Evolutionary conservation across 306 rosid species (phyloP), one percentile per base, ranked within the genome.

Genomic region (Dalbergia oliveri): DNA sequence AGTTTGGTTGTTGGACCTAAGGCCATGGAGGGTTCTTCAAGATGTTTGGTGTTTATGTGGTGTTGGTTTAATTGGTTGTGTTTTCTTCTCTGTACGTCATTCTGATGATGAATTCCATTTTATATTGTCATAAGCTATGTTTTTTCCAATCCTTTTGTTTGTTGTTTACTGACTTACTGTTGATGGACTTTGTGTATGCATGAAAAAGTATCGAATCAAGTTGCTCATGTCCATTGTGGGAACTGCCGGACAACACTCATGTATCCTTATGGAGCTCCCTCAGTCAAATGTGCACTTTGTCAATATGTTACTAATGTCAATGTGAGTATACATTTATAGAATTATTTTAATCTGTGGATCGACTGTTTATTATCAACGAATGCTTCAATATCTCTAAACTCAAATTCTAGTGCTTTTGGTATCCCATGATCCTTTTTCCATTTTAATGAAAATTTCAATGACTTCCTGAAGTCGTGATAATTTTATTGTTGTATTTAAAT

Each of bases 221-320:
- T 90, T 4, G 93, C 99, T 47, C 98, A 96, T 83, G 84, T 93
- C 64, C 91, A 85, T 76, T 96, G 99, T 70, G 99, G 92, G 75
- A 96, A 87, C 83, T 96, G 99, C 87, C 92, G 97, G 73, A 96
- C 97, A 57, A 89, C 87, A 9, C 97, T 96, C 79, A 87, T 96
- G 94, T 96, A 91, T 86, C 97, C 99, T 0, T 90, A 82, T 79
- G 99, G 99, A 70, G 98, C 99, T 81, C 97, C 99, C 33, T 96
- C 99, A 37, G 99, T 96, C 83, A 96, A 96, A 83, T 96, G 99
- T 80, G 99, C 98, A 65, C 79, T 96, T 72, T 96, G 99, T 85
- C 99, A 96, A 44, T 93, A 81, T 85, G 88, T 96, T 65, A 96
- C 99, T 53, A 89, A 88, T 62, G 88, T 84, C 81, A 85, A 83